Conservation (phyloP, 257 asterid species). For the Nicotiana benthamiana region DNA sequence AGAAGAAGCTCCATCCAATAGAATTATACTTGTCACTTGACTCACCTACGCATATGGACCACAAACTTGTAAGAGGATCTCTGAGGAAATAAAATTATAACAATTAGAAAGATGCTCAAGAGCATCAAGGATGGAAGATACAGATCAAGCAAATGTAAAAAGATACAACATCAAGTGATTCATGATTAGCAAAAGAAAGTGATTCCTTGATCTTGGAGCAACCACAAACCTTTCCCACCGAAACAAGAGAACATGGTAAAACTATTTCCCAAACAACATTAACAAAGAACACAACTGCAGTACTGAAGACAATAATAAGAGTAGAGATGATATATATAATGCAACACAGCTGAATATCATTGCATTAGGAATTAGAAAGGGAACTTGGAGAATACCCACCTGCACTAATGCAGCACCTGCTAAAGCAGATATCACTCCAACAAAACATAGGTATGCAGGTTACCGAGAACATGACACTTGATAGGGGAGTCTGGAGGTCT, state of each 20-base stretch:
- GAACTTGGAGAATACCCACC: slow-evolving; percentile 38
- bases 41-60: slow-evolving; percentile 18
- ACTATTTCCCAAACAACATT: neutral
- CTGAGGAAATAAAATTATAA: neutral
- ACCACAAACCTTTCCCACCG: neutral
- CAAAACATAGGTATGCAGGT: no score
- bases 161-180: neutral
- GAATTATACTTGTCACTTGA: slow-evolving; percentile 5
- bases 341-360: neutral
- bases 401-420: slow-evolving; percentile 91
- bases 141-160: neutral
- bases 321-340: neutral
- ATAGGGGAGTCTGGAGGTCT: no score
- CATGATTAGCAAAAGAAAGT: neutral
- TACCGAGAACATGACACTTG: no score
- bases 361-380: neutral
- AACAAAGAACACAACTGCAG: neutral
- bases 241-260: neutral
- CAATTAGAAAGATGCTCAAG: neutral
- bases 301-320: neutral
- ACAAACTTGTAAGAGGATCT: neutral
- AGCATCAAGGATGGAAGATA: neutral
- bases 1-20: slow-evolving; percentile 15
- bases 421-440: slow-evolving; percentile 84
- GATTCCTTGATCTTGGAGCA: slow-evolving; percentile 2